Base-by-base conservation (phyloP, 768 basidiomycete species). In the Podaxis sp. region DNA sequence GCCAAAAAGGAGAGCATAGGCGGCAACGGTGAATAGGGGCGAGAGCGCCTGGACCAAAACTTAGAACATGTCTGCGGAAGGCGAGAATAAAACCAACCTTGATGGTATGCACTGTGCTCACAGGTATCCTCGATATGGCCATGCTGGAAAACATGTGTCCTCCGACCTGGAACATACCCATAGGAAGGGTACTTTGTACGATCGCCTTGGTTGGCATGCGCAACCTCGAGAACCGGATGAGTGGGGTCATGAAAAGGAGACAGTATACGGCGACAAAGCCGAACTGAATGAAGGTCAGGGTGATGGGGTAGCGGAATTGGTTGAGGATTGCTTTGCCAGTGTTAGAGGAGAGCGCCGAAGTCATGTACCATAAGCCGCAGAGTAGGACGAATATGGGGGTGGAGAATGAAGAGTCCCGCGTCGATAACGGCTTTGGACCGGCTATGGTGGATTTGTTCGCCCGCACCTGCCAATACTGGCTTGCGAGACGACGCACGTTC, bases 131-230 rank as follows among this genome's bases (percentile, higher is more conserved):
- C 54, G 95, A 94, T 58, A 98, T 99, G 11, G 97, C 97, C 78
- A 99, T 89, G 68, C 95, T 96, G 17, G 95, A 95, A 73, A 97
- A 98, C 70, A 99, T 94, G 73, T 99, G 97, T 0, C 97, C 97
- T 6, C 89, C 94, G 38, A 99, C 96, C 76, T 99, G 97, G 74
- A 99, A 99, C 64, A 92, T 83, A 24, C 95, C 96, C 96, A 99
- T 99, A 1, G 96, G 94, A 28, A 97, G 72, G 2, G 96, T 97
- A 63, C 82, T 91, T 63, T 76, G 78, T 26, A 99, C 68, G 65
- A 97, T 93, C 9, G 84, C 81, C 67, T 72, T 79, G 7, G 88
- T 92, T 3, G 96, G 96, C 19, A 68, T 71, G 39, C 93, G 87
- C 44, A 96, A 69, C 68, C 77, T 84, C 48, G 88, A 81, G 72